These are phyloP conservation scores for Arabidopsis lyrata DNA, from an alignment of 441 rosid species.

Conservation along the genomic window DNA sequence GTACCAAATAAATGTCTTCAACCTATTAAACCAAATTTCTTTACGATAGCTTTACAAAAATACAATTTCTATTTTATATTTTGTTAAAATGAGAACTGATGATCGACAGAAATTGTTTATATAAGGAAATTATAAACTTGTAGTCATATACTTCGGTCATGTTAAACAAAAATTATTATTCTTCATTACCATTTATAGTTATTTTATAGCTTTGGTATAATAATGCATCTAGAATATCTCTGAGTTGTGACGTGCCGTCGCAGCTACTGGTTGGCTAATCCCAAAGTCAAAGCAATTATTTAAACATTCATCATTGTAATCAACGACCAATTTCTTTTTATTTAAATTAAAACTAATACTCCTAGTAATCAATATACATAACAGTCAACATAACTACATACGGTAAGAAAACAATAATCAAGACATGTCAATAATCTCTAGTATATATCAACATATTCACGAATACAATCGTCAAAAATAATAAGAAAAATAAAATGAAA, in stretches of 20 bases:
- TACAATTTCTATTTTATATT: not conserved
- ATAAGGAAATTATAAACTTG: not conserved
- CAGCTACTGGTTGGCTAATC: slow-evolving; percentile 47
- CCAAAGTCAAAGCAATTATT: slow-evolving; percentile 48
- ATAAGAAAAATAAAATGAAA: slow-evolving; percentile 18
- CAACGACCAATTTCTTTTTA: slow-evolving; percentile 32
- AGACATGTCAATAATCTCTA: slow-evolving; percentile 14
- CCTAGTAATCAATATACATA: slow-evolving; percentile 16
- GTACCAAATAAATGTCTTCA: slow-evolving; percentile 19
- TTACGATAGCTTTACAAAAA: not conserved
- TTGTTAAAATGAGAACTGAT: not conserved
- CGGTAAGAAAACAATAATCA: slow-evolving; percentile 12
- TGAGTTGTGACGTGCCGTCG: slow-evolving; percentile 45
- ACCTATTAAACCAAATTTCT: not conserved
- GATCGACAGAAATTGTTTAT: not conserved
- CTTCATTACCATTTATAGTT: not conserved
- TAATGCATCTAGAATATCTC: slow-evolving; percentile 37
- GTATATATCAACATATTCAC: slow-evolving; percentile 34
- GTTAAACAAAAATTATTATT: not conserved
- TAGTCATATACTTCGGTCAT: not conserved
- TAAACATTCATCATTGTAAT: slow-evolving; percentile 39
- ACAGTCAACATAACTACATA: slow-evolving; percentile 17
- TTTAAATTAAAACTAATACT: not conserved
- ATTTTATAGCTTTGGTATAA: slow-evolving; percentile 8
- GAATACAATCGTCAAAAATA: slow-evolving; percentile 16